These are phyloP conservation scores for Neofusicoccum kwambonambiense DNA, from an alignment of 2,329 filamentous ascomycete species.

Conservation along the genomic window DNA sequence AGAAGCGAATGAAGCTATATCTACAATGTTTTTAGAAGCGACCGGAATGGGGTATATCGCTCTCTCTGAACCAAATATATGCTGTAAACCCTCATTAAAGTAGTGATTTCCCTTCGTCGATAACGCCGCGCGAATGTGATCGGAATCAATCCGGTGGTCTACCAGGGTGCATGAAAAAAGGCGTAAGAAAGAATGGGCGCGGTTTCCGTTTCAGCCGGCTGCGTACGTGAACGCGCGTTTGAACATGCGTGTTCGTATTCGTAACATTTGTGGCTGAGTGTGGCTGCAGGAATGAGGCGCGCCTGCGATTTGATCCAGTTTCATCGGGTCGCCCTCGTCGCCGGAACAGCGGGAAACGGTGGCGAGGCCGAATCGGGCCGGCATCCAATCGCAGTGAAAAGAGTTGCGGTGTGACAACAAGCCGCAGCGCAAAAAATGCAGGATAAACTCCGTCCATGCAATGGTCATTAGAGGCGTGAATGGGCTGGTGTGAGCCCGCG, in stretches of 20 bases:
- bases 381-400: not conserved
- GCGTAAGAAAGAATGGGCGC: conserved; percentile 4
- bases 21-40: conserved; percentile 13
- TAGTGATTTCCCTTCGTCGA: not conserved
- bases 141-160: conserved; percentile 7
- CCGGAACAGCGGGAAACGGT: not conserved
- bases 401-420: conserved; percentile 2
- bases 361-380: not conserved
- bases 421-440: conserved; percentile 11
- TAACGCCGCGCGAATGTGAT: not conserved
- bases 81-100: conserved; percentile 14
- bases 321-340: not conserved
- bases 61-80: conserved; percentile 10
- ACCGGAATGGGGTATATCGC: conserved; percentile 16
- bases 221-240: not conserved
- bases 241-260: not conserved
- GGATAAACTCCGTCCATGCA: conserved; percentile 19
- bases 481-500: not conserved
- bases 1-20: conserved; percentile 13
- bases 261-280: conserved; percentile 1
- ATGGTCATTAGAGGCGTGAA: conserved; percentile 18
- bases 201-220: not conserved
- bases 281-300: not conserved
- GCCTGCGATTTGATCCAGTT: not conserved
- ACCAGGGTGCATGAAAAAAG: conserved; percentile 4